A percentile compares a stretch with the other conserved stretches of the same genome.
Evolutionary conservation across 805 yeast genomes (phyloP).

Genomic region (Yarrowia osloensis): DNA sequence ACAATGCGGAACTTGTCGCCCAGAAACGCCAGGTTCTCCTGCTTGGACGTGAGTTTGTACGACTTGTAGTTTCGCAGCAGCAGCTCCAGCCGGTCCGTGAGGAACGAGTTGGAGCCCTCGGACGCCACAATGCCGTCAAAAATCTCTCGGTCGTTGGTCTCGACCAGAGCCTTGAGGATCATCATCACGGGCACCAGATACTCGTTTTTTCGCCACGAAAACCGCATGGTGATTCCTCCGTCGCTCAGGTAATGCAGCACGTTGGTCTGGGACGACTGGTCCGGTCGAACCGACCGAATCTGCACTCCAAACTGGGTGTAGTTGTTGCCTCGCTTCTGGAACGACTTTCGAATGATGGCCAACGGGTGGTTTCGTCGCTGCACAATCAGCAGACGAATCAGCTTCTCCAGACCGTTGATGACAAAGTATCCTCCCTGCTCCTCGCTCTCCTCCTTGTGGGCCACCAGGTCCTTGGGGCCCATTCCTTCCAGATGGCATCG

Average conservation of each 20-base stretch:
- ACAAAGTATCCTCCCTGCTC: conserved; percentile 96
- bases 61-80: conserved; percentile 84
- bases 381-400: conserved; percentile 95
- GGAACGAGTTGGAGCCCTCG: conserved; percentile 82
- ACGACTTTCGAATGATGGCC: conserved; percentile 95
- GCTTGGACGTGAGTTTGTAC: conserved; percentile 73
- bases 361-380: conserved; percentile 97
- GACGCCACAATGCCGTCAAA: conserved; percentile 95
- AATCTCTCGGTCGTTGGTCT: conserved; percentile 90
- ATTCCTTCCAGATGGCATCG: conserved; percentile 86
- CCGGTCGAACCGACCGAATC: conserved; percentile 91
- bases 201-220: conserved; percentile 96
- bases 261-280: conserved; percentile 96
- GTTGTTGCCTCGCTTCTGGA: conserved; percentile 88
- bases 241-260: conserved; percentile 94
- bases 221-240: conserved; percentile 94
- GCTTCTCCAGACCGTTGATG: conserved; percentile 94
- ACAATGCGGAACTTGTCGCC: conserved; percentile 97
- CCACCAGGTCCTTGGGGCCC: conserved; percentile 79
- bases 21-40: conserved; percentile 88
- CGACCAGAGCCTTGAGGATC: conserved; percentile 86
- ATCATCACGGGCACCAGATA: conserved; percentile 89
- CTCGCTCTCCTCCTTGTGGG: conserved; percentile 83
- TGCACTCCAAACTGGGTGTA: conserved; percentile 91
- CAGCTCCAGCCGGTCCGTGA: conserved; percentile 96